Percentiles rank a stretch among this genome's conserved stretches.
These are phyloP conservation scores for Colletotrichum camelliae DNA, from an alignment of 2,329 filamentous ascomycete genomes.

Conservation along the genomic window DNA sequence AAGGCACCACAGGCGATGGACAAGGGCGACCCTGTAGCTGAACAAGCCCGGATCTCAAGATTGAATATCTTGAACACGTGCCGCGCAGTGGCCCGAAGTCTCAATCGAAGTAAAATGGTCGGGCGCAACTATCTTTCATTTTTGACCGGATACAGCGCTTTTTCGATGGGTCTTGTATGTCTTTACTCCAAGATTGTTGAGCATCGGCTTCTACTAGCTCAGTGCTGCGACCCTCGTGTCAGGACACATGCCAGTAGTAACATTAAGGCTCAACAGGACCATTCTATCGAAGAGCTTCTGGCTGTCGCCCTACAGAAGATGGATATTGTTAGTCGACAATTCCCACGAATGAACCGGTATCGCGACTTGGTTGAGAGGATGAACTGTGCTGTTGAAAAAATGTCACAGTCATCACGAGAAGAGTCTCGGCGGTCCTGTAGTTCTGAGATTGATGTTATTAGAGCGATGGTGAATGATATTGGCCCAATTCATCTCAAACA, in stretches of 20 bases:
- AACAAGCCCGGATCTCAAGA: background rate
- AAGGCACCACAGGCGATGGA: too few species aligned
- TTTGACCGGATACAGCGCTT: background rate
- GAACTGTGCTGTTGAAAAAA: background rate
- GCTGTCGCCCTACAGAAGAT: background rate
- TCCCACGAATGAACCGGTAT: constrained; percentile 7
- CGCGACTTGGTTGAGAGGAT: background rate
- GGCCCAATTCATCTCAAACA: background rate
- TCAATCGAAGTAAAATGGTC: constrained; percentile 1
- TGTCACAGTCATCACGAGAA: too few species aligned
- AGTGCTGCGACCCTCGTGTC: too few species aligned
- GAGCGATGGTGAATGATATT: too few species aligned
- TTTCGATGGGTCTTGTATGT: background rate
- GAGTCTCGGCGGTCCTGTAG: too few species aligned
- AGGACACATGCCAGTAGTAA: too few species aligned
- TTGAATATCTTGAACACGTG: background rate
- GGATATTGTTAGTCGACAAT: constrained; percentile 8
- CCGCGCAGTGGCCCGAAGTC: constrained; percentile 1
- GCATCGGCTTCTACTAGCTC: too few species aligned
- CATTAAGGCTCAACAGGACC: too few species aligned
- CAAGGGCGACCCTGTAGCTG: too few species aligned
- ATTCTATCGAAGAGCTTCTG: background rate
- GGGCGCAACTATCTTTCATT: background rate
- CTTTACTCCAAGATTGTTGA: background rate
- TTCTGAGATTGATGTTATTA: too few species aligned